Percentiles rank a stretch among this genome's conserved stretches.
Evolutionary conservation across 257 asterid genomes (phyloP).

Genomic region (Leonotis leonurus): DNA sequence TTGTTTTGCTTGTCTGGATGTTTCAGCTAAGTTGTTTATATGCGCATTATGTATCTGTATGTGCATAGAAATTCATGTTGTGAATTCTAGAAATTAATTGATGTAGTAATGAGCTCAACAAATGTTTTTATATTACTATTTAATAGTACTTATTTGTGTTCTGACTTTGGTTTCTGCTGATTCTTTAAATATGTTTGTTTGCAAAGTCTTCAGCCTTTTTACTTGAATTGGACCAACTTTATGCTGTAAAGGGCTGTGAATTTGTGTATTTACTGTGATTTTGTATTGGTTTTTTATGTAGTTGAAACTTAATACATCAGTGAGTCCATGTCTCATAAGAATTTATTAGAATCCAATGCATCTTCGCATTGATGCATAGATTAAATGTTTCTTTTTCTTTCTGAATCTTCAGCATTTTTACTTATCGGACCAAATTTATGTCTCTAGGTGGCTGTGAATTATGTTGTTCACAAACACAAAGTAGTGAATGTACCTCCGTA

Average conservation of each 20-base stretch:
- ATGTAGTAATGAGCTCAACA: background rate
- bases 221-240: background rate
- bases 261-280: background rate
- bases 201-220: background rate
- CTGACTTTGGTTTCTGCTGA: background rate
- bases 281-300: background rate
- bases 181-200: background rate
- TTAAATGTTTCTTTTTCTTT: background rate
- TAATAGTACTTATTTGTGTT: background rate
- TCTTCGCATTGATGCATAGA: conserved; percentile 29
- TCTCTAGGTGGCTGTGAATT: no score
- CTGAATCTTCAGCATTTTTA: background rate
- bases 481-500: background rate
- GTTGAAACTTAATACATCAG: background rate
- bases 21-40: background rate
- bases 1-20: background rate
- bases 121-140: background rate
- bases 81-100: background rate
- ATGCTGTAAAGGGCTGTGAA: background rate
- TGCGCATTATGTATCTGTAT: no score
- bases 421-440: background rate
- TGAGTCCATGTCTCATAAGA: background rate
- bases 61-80: background rate
- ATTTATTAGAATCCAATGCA: background rate
- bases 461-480: background rate